Evolutionary conservation across 1,284 basidiomycete genomes (phyloP).

Genomic region (Ceratobasidium sp.): DNA sequence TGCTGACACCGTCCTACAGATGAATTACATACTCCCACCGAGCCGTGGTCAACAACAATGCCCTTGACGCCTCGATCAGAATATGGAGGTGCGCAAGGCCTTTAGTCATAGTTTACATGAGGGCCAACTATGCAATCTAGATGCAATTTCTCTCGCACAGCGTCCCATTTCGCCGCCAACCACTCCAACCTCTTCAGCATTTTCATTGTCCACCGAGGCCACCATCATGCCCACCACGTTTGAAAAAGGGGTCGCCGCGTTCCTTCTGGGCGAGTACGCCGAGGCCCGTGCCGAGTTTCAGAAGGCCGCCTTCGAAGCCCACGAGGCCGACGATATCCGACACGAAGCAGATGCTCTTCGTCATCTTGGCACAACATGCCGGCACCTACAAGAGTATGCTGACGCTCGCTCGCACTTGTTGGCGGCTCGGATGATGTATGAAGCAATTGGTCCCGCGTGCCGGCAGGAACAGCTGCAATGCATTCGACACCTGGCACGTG

Average conservation of each 20-base stretch:
- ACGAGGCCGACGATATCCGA: not conserved
- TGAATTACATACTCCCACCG: not conserved
- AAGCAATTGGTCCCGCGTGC: conserved; percentile 5
- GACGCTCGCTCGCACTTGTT: conserved; percentile 26
- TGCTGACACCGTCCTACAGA: not conserved
- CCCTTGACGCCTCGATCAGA: not conserved
- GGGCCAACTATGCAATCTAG: not conserved
- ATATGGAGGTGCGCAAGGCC: not conserved
- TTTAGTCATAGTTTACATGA: not conserved
- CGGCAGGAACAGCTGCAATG: conserved; percentile 25
- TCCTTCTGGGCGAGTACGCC: conserved; percentile 3
- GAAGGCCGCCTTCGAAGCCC: conserved; percentile 3
- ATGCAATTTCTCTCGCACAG: not conserved
- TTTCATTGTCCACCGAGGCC: not conserved
- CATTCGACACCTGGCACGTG: conserved; percentile 29
- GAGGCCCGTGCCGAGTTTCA: conserved; percentile 21
- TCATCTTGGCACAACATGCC: conserved; percentile 27
- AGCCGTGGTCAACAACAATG: not conserved
- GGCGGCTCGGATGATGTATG: conserved; percentile 15
- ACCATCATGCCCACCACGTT: conserved; percentile 10
- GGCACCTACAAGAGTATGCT: conserved; percentile 13
- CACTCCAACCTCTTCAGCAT: conserved; percentile 1
- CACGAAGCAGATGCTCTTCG: conserved; percentile 27
- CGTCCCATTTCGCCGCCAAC: not conserved
- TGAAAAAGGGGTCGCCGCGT: conserved; percentile 19